These are phyloP conservation scores for Lithohypha guttulata DNA, from an alignment of 2,329 filamentous ascomycete genomes.

Conservation along the genomic window DNA sequence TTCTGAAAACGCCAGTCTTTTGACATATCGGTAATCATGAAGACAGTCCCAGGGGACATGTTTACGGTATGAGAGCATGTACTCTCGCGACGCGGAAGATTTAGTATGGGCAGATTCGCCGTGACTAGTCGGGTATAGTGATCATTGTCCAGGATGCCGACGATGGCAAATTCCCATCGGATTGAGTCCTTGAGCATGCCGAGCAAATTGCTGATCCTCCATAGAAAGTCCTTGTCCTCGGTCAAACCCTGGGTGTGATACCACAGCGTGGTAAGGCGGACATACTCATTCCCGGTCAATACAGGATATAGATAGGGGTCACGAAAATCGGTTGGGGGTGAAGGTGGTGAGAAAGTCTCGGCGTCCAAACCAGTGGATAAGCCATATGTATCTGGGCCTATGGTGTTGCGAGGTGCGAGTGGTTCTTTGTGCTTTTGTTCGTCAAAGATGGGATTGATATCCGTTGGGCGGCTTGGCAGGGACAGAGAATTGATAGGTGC, in stretches of 20 bases:
- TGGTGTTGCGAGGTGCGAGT: too few species aligned
- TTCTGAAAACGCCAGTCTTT: constrained; percentile 36
- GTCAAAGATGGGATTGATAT: too few species aligned
- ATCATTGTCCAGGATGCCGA: constrained; percentile 35
- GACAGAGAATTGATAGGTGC: too few species aligned
- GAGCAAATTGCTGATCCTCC: constrained; percentile 34
- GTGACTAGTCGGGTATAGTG: constrained; percentile 35
- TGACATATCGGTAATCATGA: constrained; percentile 33
- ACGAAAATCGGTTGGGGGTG: background rate
- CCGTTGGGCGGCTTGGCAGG: too few species aligned
- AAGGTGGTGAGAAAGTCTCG: too few species aligned
- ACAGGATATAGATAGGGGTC: background rate
- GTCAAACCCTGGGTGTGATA: constrained; percentile 35
- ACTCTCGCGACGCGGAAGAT: constrained; percentile 37
- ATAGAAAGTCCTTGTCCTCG: constrained; percentile 32
- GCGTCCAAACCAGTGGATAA: too few species aligned
- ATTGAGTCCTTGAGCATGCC: constrained; percentile 32
- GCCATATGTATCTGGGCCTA: too few species aligned
- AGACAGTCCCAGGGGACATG: constrained; percentile 28
- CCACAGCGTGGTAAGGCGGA: constrained; percentile 32
- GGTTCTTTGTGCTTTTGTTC: too few species aligned
- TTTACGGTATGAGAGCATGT: constrained; percentile 37
- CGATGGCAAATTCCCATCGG: constrained; percentile 38
- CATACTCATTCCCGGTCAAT: constrained; percentile 24
- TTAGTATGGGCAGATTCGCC: constrained; percentile 32